phyloP scores from a whole-genome alignment of 805 yeast genomes.

The Nadsonia fulvescens region DNA sequence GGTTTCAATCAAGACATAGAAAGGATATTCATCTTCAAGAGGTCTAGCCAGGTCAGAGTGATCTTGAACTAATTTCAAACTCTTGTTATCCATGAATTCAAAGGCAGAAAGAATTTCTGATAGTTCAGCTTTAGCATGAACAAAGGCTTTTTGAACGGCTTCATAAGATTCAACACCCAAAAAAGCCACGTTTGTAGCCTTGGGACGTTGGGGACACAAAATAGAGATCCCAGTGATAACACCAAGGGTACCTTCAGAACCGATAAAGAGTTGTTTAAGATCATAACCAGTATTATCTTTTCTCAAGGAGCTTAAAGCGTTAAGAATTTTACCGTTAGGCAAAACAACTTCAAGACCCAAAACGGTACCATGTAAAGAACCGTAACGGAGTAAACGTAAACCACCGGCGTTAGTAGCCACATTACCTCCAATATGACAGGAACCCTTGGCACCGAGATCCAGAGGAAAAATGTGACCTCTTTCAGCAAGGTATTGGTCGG shows the following conservation, averaged over 20 bases:
- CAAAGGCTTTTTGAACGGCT: conserved; percentile 68
- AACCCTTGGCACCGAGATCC: conserved; percentile 92
- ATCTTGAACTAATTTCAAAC: conserved; percentile 25
- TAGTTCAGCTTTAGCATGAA: conserved; percentile 57
- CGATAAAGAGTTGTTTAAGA: conserved; percentile 79
- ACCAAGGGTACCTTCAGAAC: conserved; percentile 87
- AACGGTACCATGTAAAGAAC: conserved; percentile 83
- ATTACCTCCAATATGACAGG: conserved; percentile 89
- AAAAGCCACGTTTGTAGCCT: conserved; percentile 72
- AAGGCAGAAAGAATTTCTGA: conserved; percentile 81
- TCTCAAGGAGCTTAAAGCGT: conserved; percentile 69
- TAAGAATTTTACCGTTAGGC: conserved; percentile 68
- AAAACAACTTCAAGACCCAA: conserved; percentile 85
- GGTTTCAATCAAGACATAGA: conserved; percentile 82
- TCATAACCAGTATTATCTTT: conserved; percentile 95
- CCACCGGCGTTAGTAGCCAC: conserved; percentile 97
- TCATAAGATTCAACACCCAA: conserved; percentile 69
- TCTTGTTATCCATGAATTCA: conserved; percentile 78
- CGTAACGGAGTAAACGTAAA: conserved; percentile 67
- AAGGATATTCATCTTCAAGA: conserved; percentile 67
- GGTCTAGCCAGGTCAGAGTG: conserved; percentile 52
- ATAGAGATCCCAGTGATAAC: conserved; percentile 79
- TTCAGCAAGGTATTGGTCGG: conserved; percentile 61
- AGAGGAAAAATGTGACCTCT: conserved; percentile 83
- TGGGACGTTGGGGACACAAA: conserved; percentile 77